These are phyloP conservation scores for Sporothrix euskadiensis DNA, from an alignment of 2,329 filamentous ascomycete genomes.

Conservation along the genomic window DNA sequence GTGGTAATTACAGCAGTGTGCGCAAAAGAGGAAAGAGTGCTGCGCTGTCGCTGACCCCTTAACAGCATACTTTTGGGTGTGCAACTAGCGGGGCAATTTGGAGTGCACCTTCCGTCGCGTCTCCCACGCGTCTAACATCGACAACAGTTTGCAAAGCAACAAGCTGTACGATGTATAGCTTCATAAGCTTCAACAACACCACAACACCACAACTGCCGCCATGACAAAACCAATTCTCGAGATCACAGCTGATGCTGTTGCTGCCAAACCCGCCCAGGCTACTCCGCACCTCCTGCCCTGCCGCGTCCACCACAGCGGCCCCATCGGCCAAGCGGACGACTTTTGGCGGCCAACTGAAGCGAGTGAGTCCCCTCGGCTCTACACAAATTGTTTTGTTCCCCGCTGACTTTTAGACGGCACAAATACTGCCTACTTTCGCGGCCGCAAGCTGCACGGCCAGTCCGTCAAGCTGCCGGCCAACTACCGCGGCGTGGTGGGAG, in stretches of 20 bases:
- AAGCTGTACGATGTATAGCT: background rate
- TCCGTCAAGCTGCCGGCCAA: slow-evolving; percentile 66
- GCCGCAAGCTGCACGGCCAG: slow-evolving; percentile 73
- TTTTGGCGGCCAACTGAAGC: slow-evolving; percentile 66
- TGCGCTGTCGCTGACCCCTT: background rate
- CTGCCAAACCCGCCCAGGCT: slow-evolving; percentile 40
- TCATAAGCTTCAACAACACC: background rate
- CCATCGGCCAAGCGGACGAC: slow-evolving; percentile 60
- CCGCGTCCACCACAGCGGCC: slow-evolving; percentile 74
- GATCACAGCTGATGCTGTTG: slow-evolving; percentile 38
- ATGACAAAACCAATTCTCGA: slow-evolving; percentile 50
- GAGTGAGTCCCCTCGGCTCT: background rate
- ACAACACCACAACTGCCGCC: slow-evolving; percentile 7
- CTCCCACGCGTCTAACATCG: slow-evolving; percentile 6
- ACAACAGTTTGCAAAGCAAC: too few relatives aligned
- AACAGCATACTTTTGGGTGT: background rate
- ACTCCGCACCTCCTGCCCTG: slow-evolving; percentile 77
- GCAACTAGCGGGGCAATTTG: slow-evolving; percentile 18
- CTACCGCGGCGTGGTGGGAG: slow-evolving; percentile 66
- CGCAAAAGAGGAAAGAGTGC: background rate
- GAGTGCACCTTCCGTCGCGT: slow-evolving; percentile 6
- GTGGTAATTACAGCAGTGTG: background rate
- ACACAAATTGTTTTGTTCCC: background rate
- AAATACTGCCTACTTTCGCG: slow-evolving; percentile 70
- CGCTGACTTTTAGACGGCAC: slow-evolving; percentile 24